These are phyloP conservation scores for Skeletonema marinoi DNA, from an alignment of 108 stramenopile genomes.

Conservation along the genomic window DNA sequence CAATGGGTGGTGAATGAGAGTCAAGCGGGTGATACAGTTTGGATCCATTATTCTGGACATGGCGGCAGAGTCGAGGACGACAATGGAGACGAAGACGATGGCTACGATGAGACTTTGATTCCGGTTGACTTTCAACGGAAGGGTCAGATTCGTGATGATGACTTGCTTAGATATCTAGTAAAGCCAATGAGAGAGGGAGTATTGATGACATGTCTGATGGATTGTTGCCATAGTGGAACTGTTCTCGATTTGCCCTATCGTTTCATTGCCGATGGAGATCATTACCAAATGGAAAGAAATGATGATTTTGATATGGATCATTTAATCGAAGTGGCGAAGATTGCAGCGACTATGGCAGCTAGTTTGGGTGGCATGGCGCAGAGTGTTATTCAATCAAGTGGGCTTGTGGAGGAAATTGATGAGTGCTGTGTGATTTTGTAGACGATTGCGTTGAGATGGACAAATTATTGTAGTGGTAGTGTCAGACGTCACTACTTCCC, in stretches of 20 bases:
- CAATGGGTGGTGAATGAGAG: slow-evolving; percentile 48
- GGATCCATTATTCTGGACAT: slow-evolving; percentile 72
- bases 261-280: slow-evolving; percentile 64
- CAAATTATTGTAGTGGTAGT: no score
- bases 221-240: slow-evolving; percentile 87
- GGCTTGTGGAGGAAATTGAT: neutral
- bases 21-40: slow-evolving; percentile 64
- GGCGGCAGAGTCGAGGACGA: slow-evolving; percentile 36
- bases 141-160: slow-evolving; percentile 77
- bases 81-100: slow-evolving; percentile 66
- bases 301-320: slow-evolving; percentile 42
- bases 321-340: slow-evolving; percentile 1
- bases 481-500: no score
- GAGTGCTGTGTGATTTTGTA: neutral
- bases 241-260: slow-evolving; percentile 75
- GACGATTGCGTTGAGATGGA: neutral
- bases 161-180: slow-evolving; percentile 66
- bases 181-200: slow-evolving; percentile 67
- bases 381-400: neutral
- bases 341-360: neutral
- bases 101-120: slow-evolving; percentile 80
- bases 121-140: slow-evolving; percentile 66
- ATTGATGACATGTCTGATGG: slow-evolving; percentile 60
- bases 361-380: neutral
- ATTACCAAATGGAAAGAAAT: slow-evolving; percentile 35